These are phyloP conservation scores for Lactifluus volemus DNA, from an alignment of 768 basidiomycete species.

Conservation along the genomic window DNA sequence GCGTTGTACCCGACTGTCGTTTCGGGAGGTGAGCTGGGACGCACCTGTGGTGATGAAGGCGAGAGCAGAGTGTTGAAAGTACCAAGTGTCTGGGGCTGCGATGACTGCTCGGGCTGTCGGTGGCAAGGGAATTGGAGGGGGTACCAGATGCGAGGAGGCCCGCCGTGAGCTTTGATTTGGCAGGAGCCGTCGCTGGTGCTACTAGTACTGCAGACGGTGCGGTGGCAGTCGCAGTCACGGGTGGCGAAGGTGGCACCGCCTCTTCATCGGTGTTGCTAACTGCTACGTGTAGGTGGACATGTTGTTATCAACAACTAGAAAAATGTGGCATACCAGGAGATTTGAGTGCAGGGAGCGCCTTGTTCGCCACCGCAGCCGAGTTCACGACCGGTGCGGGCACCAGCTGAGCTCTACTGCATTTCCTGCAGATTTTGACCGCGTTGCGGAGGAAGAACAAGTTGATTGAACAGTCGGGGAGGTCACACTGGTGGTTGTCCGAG, in stretches of 20 bases:
- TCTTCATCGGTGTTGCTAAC: slow-evolving; percentile 51
- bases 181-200: no score
- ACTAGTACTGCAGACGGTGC: no score
- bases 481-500: slow-evolving; percentile 31
- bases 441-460: slow-evolving; percentile 24
- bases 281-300: background rate
- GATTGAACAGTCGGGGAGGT: slow-evolving; percentile 25
- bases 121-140: no score
- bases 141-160: no score
- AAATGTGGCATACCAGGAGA: slow-evolving; percentile 17
- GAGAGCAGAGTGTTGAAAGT: no score
- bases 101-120: no score
- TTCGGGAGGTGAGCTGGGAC: no score
- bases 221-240: slow-evolving; percentile 40
- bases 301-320: background rate
- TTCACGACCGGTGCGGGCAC: slow-evolving; percentile 41
- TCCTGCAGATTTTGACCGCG: background rate
- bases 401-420: slow-evolving; percentile 39
- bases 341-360: slow-evolving; percentile 43
- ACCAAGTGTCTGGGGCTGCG: no score
- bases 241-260: slow-evolving; percentile 48
- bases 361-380: slow-evolving; percentile 32
- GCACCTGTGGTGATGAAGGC: no score
- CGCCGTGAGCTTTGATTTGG: no score
- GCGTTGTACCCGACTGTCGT: no score